Conservation (phyloP, 495 filamentous ascomycete genomes). For the Hypoxylon trugodes region DNA sequence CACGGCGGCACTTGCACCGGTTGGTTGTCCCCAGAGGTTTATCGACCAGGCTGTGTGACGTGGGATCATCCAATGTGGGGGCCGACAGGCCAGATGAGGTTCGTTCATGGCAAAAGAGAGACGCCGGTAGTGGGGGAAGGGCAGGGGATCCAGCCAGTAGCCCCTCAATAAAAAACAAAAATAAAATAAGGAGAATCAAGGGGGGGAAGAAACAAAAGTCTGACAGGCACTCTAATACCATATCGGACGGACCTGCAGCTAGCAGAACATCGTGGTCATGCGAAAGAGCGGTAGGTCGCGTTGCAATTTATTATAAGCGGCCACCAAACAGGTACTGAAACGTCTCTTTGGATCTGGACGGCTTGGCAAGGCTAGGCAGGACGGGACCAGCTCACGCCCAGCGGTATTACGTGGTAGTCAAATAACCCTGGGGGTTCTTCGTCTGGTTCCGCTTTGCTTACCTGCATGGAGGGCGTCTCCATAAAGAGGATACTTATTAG, state of each 20-base stretch:
- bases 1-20: constrained; percentile 25
- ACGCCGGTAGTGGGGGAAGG: constrained; percentile 24
- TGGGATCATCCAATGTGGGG: constrained; percentile 37
- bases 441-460: constrained; percentile 34
- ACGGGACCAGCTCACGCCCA: constrained; percentile 35
- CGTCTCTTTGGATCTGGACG: constrained; percentile 38
- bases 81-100: constrained; percentile 17
- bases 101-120: constrained; percentile 27
- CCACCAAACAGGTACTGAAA: constrained; percentile 33
- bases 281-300: constrained; percentile 34
- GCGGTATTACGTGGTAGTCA: constrained; percentile 24
- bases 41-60: constrained; percentile 32
- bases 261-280: constrained; percentile 17
- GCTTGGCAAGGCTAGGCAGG: constrained; percentile 35
- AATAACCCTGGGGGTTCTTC: constrained; percentile 19
- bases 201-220: constrained; percentile 5
- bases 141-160: constrained; percentile 16
- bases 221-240: constrained; percentile 25
- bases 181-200: constrained; percentile 26
- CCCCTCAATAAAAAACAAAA: constrained; percentile 30
- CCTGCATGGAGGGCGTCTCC: constrained; percentile 25
- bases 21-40: constrained; percentile 27
- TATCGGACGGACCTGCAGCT: constrained; percentile 23
- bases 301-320: constrained; percentile 28
- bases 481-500: constrained; percentile 25